Evolutionary conservation across 257 asterid species (phyloP).

Genomic region (Salvia miltiorrhiza): DNA sequence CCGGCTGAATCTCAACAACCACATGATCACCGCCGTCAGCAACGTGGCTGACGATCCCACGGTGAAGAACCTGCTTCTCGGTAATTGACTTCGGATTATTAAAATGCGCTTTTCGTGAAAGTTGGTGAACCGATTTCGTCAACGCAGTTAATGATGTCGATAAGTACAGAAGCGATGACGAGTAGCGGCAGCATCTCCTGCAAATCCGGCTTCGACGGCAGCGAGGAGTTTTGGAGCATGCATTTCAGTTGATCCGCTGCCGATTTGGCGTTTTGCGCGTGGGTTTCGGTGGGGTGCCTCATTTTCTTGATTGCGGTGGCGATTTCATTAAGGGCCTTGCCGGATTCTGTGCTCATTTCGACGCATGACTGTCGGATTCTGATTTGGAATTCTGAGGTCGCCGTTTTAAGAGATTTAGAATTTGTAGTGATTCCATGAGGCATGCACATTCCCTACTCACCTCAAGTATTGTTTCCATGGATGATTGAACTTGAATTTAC

Average conservation of each 20-base stretch:
- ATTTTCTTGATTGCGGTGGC: slow-evolving; percentile 40
- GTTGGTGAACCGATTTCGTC: slow-evolving; percentile 42
- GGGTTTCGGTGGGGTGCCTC: slow-evolving; percentile 28
- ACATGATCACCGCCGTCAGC: slow-evolving; percentile 5
- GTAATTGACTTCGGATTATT: neutral
- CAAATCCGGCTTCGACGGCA: slow-evolving; percentile 25
- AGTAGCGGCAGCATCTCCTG: slow-evolving; percentile 39
- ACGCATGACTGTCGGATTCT: slow-evolving; percentile 38
- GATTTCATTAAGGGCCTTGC: slow-evolving; percentile 42
- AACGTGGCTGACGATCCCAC: slow-evolving; percentile 54
- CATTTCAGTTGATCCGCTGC: slow-evolving; percentile 36
- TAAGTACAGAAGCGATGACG: slow-evolving; percentile 46
- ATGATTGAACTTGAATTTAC: slow-evolving; percentile 45
- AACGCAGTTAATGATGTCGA: slow-evolving; percentile 40
- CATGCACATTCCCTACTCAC: slow-evolving; percentile 72
- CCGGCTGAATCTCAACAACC: slow-evolving; percentile 25
- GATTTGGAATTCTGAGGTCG: slow-evolving; percentile 27
- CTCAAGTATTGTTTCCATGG: slow-evolving; percentile 82
- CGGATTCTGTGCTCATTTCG: slow-evolving; percentile 46
- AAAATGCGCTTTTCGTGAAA: slow-evolving; percentile 49
- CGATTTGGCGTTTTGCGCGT: slow-evolving; percentile 23
- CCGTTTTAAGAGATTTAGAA: slow-evolving; percentile 29
- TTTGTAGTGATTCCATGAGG: slow-evolving; percentile 53
- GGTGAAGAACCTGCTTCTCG: slow-evolving; percentile 39
- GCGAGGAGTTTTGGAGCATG: slow-evolving; percentile 21